Conservation (phyloP, 2,329 filamentous ascomycete species). For the Fusarium sp. region DNA sequence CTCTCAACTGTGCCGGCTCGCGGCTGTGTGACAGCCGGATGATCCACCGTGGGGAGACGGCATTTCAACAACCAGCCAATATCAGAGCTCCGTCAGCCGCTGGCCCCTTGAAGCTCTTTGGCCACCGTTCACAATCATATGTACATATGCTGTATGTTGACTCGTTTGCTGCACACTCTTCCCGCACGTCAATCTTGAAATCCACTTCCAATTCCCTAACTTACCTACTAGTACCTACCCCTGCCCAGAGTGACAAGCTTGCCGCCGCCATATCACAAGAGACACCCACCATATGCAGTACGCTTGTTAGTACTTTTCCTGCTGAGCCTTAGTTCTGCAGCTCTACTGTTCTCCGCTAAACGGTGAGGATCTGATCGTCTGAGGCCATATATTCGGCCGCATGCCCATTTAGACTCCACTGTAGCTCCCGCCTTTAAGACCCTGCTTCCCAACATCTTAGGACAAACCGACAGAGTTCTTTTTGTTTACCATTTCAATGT, state of each 20-base stretch:
- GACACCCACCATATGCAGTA: conserved; percentile 33
- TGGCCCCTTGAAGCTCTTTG: conserved; percentile 47
- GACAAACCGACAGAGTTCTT: conserved; percentile 23
- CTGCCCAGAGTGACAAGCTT: conserved; percentile 36
- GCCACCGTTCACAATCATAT: conserved; percentile 22
- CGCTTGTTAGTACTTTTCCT: conserved; percentile 2
- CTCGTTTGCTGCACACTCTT: conserved; percentile 37
- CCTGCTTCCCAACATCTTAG: conserved; percentile 29
- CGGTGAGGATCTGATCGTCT: conserved; percentile 39
- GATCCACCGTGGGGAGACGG: conserved; percentile 41
- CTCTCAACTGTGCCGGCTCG: conserved; percentile 37
- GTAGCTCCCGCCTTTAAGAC: conserved; percentile 44
- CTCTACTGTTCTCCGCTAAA: conserved; percentile 29
- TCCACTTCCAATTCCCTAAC: conserved; percentile 23
- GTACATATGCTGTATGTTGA: conserved; percentile 15
- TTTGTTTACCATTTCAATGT: conserved; percentile 34
- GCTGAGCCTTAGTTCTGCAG: conserved; percentile 36
- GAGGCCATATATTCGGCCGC: conserved; percentile 45
- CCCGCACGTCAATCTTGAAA: conserved; percentile 50
- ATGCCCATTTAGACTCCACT: conserved; percentile 42
- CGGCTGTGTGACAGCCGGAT: conserved; percentile 46
- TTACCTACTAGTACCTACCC: conserved; percentile 12
- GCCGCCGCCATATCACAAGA: conserved; percentile 43
- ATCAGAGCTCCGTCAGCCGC: conserved; percentile 63
- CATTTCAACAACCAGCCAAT: conserved; percentile 60